Evolutionary conservation across 768 basidiomycete species (phyloP).

Genomic region (Mycena chlorophos): DNA sequence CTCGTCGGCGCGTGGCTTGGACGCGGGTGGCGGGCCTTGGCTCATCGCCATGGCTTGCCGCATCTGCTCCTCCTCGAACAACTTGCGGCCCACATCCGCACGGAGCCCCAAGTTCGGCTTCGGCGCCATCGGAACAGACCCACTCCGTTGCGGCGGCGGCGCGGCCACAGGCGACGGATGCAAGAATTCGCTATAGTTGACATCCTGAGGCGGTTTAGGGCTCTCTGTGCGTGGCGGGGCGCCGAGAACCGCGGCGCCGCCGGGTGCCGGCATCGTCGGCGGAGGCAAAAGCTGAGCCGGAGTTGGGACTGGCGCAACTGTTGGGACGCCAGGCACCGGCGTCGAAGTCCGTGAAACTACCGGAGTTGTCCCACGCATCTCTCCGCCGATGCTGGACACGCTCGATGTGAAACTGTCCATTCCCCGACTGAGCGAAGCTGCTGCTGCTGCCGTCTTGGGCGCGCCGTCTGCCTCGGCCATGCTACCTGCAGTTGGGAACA

Average conservation of each 20-base stretch:
- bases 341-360: constrained; percentile 25
- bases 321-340: constrained; percentile 17
- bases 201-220: constrained; percentile 31
- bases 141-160: constrained; percentile 30
- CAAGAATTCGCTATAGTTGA: constrained; percentile 72
- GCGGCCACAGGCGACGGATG: constrained; percentile 63
- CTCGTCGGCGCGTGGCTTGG: constrained; percentile 20
- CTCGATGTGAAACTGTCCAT: constrained; percentile 47
- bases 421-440: constrained; percentile 31
- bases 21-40: constrained; percentile 12
- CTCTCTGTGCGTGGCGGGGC: constrained; percentile 6
- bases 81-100: constrained; percentile 62
- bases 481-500: constrained; percentile 52
- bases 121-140: constrained; percentile 3
- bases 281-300: constrained; percentile 28
- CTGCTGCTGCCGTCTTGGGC: constrained; percentile 20
- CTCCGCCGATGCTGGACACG: constrained; percentile 41
- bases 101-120: constrained; percentile 48
- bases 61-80: constrained; percentile 72
- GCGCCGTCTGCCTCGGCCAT: constrained; percentile 22
- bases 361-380: constrained; percentile 25
- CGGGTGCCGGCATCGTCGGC: constrained; percentile 22
- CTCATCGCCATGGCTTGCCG: constrained; percentile 30
- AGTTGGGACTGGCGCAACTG: constrained; percentile 4
- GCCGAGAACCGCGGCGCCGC: background rate